Conservation (phyloP, 257 asterid species). For the Nyctanthes arbortristis region DNA sequence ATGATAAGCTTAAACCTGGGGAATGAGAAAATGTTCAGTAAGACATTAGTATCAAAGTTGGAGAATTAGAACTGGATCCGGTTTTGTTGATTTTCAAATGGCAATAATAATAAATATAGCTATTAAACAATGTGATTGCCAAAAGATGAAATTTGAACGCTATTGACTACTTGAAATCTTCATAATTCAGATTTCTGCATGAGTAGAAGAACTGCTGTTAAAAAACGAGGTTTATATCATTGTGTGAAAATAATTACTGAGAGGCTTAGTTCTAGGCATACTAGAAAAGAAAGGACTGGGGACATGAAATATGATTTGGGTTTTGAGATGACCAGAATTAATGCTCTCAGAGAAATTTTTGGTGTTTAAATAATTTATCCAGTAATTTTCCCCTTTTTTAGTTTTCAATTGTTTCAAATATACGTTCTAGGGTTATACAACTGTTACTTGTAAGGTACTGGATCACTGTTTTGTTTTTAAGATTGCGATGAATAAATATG, state of each 20-base stretch:
- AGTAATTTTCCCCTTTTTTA: background rate
- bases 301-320: background rate
- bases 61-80: background rate
- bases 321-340: background rate
- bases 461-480: background rate
- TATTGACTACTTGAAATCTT: background rate
- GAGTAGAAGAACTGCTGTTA: background rate
- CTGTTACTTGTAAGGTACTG: background rate
- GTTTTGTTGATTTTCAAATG: background rate
- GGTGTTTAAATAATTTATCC: background rate
- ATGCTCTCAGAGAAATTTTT: background rate
- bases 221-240: background rate
- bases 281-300: background rate
- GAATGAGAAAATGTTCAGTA: background rate
- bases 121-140: too few species aligned
- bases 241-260: background rate
- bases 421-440: background rate
- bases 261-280: background rate
- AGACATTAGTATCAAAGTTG: background rate
- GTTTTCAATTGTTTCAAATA: background rate
- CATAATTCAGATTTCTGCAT: background rate
- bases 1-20: background rate
- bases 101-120: background rate
- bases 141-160: background rate
- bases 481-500: background rate